Percentiles rank a stretch among this genome's conserved stretches.
phyloP scores from a whole-genome alignment of 2,329 filamentous ascomycete species.

The Diaporthe amygdali region DNA sequence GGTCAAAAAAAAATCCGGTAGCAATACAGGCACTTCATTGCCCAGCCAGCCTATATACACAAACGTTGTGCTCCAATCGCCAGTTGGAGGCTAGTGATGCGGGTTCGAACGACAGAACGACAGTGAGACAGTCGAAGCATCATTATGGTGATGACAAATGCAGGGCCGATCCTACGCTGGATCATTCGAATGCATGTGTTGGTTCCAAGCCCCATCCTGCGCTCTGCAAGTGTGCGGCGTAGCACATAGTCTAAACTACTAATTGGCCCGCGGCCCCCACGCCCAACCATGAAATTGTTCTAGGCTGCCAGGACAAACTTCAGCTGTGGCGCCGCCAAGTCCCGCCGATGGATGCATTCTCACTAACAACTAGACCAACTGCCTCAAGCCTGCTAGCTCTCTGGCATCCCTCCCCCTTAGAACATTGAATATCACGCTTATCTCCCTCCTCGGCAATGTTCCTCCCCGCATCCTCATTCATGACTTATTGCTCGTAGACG shows the following conservation, averaged over 20 bases:
- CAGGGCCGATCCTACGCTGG: background rate
- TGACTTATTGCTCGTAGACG: background rate
- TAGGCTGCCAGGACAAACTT: background rate
- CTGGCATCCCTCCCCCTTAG: background rate
- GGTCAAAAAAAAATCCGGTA: too few species aligned
- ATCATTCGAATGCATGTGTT: constrained; percentile 13
- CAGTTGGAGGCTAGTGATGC: background rate
- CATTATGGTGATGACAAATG: background rate
- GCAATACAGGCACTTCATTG: too few species aligned
- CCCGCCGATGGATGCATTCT: background rate
- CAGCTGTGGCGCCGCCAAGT: constrained; percentile 7
- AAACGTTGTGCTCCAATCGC: too few species aligned
- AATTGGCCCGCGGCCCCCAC: background rate
- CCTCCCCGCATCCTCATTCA: background rate
- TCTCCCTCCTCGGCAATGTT: background rate
- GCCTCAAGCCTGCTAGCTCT: background rate
- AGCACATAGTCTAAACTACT: background rate
- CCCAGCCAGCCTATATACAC: too few species aligned
- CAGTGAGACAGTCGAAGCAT: background rate
- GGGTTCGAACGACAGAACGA: background rate
- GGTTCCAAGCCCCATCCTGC: background rate
- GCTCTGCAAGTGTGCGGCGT: background rate
- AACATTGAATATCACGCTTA: background rate
- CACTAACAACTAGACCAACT: background rate
- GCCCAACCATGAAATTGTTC: background rate